Evolutionary conservation across 257 asterid species (phyloP).

Genomic region (Solanum okadae): DNA sequence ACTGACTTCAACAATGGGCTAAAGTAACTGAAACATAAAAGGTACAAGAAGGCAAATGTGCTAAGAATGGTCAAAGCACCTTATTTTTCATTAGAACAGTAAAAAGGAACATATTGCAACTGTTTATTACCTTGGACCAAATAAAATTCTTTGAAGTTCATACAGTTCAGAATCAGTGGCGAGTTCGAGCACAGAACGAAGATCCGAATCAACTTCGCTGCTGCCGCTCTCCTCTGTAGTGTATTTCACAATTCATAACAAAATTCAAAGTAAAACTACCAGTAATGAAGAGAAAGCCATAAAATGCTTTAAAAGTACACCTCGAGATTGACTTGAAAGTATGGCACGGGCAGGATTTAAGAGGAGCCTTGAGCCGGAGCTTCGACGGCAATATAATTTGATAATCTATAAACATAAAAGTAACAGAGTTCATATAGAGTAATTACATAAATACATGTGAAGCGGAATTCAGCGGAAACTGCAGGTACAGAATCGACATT

Average conservation of each 20-base stretch:
- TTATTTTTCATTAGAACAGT: not conserved
- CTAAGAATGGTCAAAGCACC: not conserved
- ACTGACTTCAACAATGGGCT: conserved; percentile 92
- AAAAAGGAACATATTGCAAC: not conserved
- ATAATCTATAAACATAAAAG: not conserved
- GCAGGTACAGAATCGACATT: not conserved
- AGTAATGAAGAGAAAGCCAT: not conserved
- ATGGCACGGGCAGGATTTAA: conserved; percentile 31
- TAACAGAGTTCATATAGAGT: not conserved
- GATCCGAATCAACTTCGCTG: conserved; percentile 53
- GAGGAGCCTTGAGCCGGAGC: conserved; percentile 19
- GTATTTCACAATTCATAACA: not conserved
- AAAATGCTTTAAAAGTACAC: conserved; percentile 1
- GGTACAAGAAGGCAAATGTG: not conserved
- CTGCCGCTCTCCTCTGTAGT: conserved; percentile 27
- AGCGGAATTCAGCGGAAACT: not conserved
- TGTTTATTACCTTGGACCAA: conserved; percentile 68
- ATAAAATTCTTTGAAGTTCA: conserved; percentile 73
- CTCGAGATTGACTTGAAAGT: conserved; percentile 29
- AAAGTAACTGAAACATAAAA: conserved; percentile 55
- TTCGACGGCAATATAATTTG: conserved; percentile 2
- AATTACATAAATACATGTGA: not conserved
- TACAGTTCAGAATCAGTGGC: conserved; percentile 79
- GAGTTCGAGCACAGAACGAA: conserved; percentile 68
- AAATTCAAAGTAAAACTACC: not conserved